Base-by-base conservation (phyloP, 345 rosid species). In the Hibiscus trionum region DNA sequence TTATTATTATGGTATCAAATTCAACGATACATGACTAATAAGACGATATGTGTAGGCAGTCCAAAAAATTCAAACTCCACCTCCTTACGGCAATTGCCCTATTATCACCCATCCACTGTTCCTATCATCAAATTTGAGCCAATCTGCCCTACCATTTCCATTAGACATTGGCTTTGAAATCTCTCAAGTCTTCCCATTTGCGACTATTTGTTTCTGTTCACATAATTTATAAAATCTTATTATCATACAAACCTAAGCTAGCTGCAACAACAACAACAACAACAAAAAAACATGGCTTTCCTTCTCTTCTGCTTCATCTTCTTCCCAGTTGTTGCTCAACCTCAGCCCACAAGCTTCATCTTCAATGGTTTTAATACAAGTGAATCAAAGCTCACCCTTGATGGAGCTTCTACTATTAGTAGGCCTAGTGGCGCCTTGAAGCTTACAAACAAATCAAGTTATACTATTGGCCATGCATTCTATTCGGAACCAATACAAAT, bases 401-500 rank as follows among this genome's bases (percentile, higher is more conserved):
- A 77, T 1, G 59, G 77, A 24, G 85, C 77, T 69, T 79, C 88
- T 7, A 56, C 70, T 14, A 52, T 72, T n/a, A 2, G 77, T 76
- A 76, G 61, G 64, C 29, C 80, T 26, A 76, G 58, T 19, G 85
- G 94, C 6, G 79, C 70, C 11, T 73, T 87, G 16, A 76, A 75
- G 75, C 95, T 89, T 69, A 87, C 95, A 7, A 77, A 78, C 78
- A 16, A 3, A 17, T 59, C 84, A 21, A 16, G 29, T 1, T 0
- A 76, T 7, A 61, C 44, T 42, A 55, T 80, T 29, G 95, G 91
- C 70, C 88, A 76, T 70, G 91, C 90, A 5, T 87, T 89, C 76
- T 84, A 83, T 50, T 27, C 27, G 8, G 5, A 35, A 7, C 70
- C 75, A 3, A 37, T 87, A 57, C 80, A 85, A 77, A 53, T 81